Evolutionary conservation across 176 grass and related monocot species (phyloP).

Genomic region (Musa acuminata): DNA sequence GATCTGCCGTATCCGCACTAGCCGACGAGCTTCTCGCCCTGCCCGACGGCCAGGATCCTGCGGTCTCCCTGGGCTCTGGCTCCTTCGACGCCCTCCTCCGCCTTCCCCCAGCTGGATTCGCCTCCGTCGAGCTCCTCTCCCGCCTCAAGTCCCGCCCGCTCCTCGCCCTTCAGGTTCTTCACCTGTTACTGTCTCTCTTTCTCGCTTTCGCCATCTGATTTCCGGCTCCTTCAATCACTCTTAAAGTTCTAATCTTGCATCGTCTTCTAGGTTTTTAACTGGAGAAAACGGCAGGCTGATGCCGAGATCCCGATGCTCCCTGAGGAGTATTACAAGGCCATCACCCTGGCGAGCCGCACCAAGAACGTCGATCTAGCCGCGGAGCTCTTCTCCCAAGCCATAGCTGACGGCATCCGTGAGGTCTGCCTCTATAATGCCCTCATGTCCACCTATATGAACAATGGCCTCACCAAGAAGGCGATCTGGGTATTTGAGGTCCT

Average conservation of each 20-base stretch:
- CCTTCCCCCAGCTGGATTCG: slow-evolving; percentile 25
- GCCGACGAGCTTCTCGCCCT: slow-evolving; percentile 32
- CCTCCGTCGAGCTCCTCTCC: slow-evolving; percentile 52
- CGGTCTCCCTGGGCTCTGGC: background rate
- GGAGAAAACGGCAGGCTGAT: slow-evolving; percentile 26
- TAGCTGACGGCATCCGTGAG: slow-evolving; percentile 29
- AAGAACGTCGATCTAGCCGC: slow-evolving; percentile 30
- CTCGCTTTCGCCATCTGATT: background rate
- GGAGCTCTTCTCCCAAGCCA: slow-evolving; percentile 44
- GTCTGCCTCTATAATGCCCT: slow-evolving; percentile 68
- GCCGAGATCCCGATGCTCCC: slow-evolving; percentile 28
- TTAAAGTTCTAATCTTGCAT: slow-evolving; percentile 22
- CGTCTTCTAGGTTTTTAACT: slow-evolving; percentile 32
- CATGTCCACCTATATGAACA: slow-evolving; percentile 73
- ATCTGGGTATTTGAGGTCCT: slow-evolving; percentile 36
- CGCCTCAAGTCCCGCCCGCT: slow-evolving; percentile 42
- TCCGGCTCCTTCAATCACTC: background rate
- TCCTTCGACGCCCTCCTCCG: slow-evolving; percentile 37
- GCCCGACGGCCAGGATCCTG: slow-evolving; percentile 15
- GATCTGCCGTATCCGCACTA: slow-evolving; percentile 34
- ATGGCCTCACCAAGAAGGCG: slow-evolving; percentile 42
- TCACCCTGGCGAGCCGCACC: slow-evolving; percentile 56
- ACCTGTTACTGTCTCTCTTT: background rate
- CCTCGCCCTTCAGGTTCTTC: slow-evolving; percentile 41
- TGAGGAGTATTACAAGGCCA: slow-evolving; percentile 63